Percentiles rank a stretch among this genome's conserved stretches.
These are phyloP conservation scores for Hypoxylon perforatum DNA, from an alignment of 495 filamentous ascomycete species.

Conservation along the genomic window DNA sequence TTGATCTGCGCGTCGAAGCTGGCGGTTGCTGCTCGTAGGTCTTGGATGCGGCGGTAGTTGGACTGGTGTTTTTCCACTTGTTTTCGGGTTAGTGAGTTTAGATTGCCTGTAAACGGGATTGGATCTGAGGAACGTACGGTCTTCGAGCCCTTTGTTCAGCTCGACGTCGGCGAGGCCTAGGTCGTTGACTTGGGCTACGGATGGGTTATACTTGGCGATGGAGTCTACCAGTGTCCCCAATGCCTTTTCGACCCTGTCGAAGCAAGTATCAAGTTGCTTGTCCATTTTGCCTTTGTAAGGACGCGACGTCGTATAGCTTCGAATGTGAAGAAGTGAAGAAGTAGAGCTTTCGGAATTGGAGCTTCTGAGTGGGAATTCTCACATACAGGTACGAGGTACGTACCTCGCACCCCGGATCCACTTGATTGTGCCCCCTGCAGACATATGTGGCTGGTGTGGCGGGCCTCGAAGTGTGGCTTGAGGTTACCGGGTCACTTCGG, in stretches of 20 bases:
- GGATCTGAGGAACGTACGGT: slow-evolving; percentile 57
- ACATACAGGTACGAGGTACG: too few relatives aligned
- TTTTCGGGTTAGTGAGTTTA: not conserved
- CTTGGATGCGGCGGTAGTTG: slow-evolving; percentile 70
- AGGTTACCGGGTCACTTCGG: slow-evolving; percentile 38
- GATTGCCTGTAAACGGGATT: not conserved
- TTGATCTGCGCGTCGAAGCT: slow-evolving; percentile 71
- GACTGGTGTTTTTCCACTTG: slow-evolving; percentile 74
- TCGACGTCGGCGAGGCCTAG: slow-evolving; percentile 75
- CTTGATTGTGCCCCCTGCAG: too few relatives aligned
- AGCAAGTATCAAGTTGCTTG: slow-evolving; percentile 65
- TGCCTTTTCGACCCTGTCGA: slow-evolving; percentile 75
- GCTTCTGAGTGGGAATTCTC: too few relatives aligned
- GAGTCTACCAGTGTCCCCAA: slow-evolving; percentile 76
- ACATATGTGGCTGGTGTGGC: not conserved
- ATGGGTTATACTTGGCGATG: slow-evolving; percentile 81
- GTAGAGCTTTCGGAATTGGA: too few relatives aligned
- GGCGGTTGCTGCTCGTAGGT: slow-evolving; percentile 68
- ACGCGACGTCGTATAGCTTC: not conserved
- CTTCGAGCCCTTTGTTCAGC: slow-evolving; percentile 67
- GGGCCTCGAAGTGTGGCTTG: slow-evolving; percentile 29
- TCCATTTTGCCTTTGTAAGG: slow-evolving; percentile 61
- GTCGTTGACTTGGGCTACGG: slow-evolving; percentile 67
- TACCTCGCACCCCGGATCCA: too few relatives aligned
- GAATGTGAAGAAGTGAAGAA: too few relatives aligned